These are phyloP conservation scores for Yamadazyma kanchanaburiensis DNA, from an alignment of 1,139 yeast species.

Conservation along the genomic window DNA sequence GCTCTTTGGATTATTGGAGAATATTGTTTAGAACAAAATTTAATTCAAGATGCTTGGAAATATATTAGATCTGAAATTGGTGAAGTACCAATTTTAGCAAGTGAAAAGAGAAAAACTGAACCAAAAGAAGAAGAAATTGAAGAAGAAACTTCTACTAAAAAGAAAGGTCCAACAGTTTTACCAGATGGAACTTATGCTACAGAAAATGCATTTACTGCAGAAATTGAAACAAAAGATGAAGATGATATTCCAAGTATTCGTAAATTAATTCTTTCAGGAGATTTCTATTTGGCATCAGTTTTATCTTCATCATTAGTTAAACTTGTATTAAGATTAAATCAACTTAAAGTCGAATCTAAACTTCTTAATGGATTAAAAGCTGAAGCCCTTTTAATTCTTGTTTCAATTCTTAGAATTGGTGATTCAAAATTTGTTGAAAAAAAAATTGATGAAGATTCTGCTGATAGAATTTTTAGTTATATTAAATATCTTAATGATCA, in stretches of 20 bases:
- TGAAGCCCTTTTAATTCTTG: constrained; percentile 90
- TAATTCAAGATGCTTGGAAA: constrained; percentile 84
- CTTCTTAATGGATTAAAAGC: constrained; percentile 84
- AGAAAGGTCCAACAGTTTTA: constrained; percentile 74
- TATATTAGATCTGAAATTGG: constrained; percentile 82
- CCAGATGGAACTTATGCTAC: constrained; percentile 99
- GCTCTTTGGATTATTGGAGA: constrained; percentile 97
- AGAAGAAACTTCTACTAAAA: constrained; percentile 17
- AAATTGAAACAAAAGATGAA: constrained; percentile 23
- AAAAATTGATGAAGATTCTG: constrained; percentile 91
- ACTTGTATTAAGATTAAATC: constrained; percentile 74
- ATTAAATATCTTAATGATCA: constrained; percentile 75
- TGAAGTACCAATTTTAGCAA: constrained; percentile 82
- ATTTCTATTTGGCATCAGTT: constrained; percentile 87
- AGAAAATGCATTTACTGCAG: constrained; percentile 76
- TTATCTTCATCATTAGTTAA: constrained; percentile 87
- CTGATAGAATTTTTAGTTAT: constrained; percentile 85
- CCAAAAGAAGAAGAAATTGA: constrained; percentile 30
- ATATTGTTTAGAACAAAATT: constrained; percentile 68
- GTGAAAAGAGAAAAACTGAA: constrained; percentile 55
- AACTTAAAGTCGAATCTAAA: constrained; percentile 51
- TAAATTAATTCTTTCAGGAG: constrained; percentile 78
- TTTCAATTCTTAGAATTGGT: constrained; percentile 87
- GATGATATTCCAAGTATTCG: constrained; percentile 70
- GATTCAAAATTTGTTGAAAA: constrained; percentile 72